Evolutionary conservation across 2,329 filamentous ascomycete species (phyloP).

Genomic region (Ophiostoma pallidulum): DNA sequence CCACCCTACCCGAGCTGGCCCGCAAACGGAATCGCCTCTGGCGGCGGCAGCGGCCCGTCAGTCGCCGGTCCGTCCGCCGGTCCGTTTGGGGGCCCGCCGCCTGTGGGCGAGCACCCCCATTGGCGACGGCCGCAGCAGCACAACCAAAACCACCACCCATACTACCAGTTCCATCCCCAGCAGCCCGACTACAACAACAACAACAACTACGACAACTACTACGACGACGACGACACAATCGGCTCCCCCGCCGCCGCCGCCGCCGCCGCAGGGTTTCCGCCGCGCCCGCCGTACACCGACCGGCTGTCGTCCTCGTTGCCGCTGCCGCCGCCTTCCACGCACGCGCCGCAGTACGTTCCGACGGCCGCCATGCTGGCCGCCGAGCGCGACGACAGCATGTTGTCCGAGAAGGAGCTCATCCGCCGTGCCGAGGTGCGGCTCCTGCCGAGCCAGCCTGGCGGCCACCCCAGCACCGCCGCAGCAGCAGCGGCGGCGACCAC

Average conservation of each 20-base stretch:
- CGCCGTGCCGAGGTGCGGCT: conserved; percentile 68
- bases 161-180: conserved; percentile 2
- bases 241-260: conserved; percentile 12
- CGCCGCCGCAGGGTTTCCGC: background rate
- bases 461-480: too few relatives aligned
- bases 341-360: conserved; percentile 39
- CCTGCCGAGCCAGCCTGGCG: conserved; percentile 68
- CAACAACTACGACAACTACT: background rate
- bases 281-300: conserved; percentile 19
- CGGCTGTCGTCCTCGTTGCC: too few relatives aligned
- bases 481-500: conserved; percentile 53
- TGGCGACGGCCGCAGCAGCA: background rate
- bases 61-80: background rate
- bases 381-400: conserved; percentile 50
- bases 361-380: conserved; percentile 41
- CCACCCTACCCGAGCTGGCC: conserved; percentile 5
- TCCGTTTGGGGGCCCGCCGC: background rate
- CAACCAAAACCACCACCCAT: background rate
- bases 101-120: too few relatives aligned
- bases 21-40: background rate
- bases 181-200: background rate
- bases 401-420: conserved; percentile 74
- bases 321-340: conserved; percentile 24
- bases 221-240: conserved; percentile 15
- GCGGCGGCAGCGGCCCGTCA: background rate